Evolutionary conservation across 2,329 filamentous ascomycete species (phyloP), one percentile per base, ranked within the genome.

Genomic region (Nemania sp.): DNA sequence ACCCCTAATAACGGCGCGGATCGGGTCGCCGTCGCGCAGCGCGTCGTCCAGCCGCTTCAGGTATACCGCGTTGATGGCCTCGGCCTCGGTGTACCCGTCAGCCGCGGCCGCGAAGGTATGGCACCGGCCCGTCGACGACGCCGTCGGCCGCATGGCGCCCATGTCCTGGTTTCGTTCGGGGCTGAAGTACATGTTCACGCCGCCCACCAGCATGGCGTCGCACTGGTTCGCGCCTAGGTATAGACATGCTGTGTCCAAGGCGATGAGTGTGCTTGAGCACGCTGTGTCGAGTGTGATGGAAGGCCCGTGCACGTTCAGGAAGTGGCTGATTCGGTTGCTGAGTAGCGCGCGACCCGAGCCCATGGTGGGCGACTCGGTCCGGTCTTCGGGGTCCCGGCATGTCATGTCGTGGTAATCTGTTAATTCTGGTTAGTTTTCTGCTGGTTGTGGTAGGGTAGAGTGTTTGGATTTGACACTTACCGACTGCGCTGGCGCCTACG

Each of bases 261-360:
- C 66, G 14, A 64, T 54, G 12, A 71, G 39, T 19, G 60, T 63
- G 7, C 61, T 63, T 9, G 69, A 71, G 45, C 70, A 72, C 6
- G 64, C 70, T 5, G 68, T 71, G 20, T 72, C 65, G 8, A 72
- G 52, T 3, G 68, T 66, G 31, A 70, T 54, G 23, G 58, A 37
- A 19, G 67, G 64, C 11, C 68, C 68, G 9, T 61, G 59, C 26
- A 69, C 58, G 41, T 71, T 66, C 44, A 69, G 69, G 43, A 66
- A 64, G 42, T 69, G 68, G 5, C 64, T 68, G 19, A 72, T 59
- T 3, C 69, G 59, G 52, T 72, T 71, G 3, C 66, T 54, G 6
- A 69, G 33, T 5, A 69, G 61, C 8, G 61, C 26, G 52, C 64
- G 15, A 30, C 56, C 15, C 3, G 45, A 39, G 12, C 66, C 66